A percentile compares a stretch with the other conserved stretches of the same genome.
phyloP scores from a whole-genome alignment of 352 stramenopile genomes.

The Phytophthora nicotianae region DNA sequence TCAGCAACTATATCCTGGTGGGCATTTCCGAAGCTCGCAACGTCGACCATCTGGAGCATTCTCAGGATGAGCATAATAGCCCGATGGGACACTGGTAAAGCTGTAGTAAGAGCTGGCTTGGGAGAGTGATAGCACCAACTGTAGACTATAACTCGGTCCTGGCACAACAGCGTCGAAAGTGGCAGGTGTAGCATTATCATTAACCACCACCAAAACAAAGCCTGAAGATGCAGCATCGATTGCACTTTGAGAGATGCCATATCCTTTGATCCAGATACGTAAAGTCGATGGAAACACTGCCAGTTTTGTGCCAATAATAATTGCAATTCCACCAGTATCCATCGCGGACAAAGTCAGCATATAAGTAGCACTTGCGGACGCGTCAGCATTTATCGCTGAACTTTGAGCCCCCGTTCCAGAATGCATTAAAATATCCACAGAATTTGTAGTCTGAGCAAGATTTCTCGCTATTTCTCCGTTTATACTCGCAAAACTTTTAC shows the following conservation, averaged over 20 bases:
- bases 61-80: conserved; percentile 60
- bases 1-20: conserved; percentile 47
- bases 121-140: conserved; percentile 34
- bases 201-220: conserved; percentile 38
- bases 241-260: conserved; percentile 18
- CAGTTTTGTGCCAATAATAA: conserved; percentile 23
- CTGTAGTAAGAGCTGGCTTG: conserved; percentile 37
- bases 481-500: conserved; percentile 7
- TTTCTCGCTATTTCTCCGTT: conserved; percentile 22
- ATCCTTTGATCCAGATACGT: conserved; percentile 15
- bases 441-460: conserved; percentile 17
- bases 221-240: conserved; percentile 21
- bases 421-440: conserved; percentile 30
- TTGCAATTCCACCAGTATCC: conserved; percentile 8
- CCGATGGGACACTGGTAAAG: conserved; percentile 36
- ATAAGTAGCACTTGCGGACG: conserved; percentile 14
- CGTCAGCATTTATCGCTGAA: conserved; percentile 5
- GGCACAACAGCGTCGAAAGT: conserved; percentile 22
- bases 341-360: conserved; percentile 19
- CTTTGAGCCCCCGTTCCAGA: conserved; percentile 10
- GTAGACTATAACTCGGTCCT: conserved; percentile 17
- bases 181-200: conserved; percentile 21
- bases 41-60: conserved; percentile 29
- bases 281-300: conserved; percentile 14
- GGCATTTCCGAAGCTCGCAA: conserved; percentile 44